Conservation (phyloP, 352 stramenopile species). For the Phytophthora hibernalis region DNA sequence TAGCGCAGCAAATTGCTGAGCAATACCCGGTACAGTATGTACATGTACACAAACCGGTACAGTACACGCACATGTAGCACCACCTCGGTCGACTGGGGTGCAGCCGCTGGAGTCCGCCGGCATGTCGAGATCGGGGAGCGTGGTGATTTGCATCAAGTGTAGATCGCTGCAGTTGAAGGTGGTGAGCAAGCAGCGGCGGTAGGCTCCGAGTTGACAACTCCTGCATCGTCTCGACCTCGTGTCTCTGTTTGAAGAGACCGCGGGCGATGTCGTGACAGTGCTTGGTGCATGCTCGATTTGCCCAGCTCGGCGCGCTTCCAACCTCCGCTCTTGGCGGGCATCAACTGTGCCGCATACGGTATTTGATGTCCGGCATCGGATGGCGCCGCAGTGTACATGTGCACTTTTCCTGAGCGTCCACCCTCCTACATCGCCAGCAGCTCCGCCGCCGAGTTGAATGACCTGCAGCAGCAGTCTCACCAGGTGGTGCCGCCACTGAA, state of each 20-base stretch:
- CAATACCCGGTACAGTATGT: neutral
- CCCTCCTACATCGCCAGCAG: too few species aligned
- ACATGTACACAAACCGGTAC: too few species aligned
- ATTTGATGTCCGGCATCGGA: neutral
- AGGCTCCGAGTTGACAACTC: conserved; percentile 24
- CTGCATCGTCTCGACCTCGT: conserved; percentile 25
- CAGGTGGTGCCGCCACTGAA: conserved; percentile 19
- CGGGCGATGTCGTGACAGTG: conserved; percentile 21
- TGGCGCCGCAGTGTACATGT: conserved; percentile 15
- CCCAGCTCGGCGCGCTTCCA: conserved; percentile 10
- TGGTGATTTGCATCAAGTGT: conserved; percentile 29
- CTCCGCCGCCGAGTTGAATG: too few species aligned
- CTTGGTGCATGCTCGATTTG: conserved; percentile 28
- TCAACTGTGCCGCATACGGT: too few species aligned
- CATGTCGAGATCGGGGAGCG: conserved; percentile 20
- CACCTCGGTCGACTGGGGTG: too few species aligned
- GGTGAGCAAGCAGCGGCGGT: conserved; percentile 17
- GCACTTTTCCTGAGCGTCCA: too few species aligned
- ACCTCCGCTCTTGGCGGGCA: neutral
- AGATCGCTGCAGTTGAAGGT: conserved; percentile 15
- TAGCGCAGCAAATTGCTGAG: too few species aligned
- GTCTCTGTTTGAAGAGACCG: conserved; percentile 27
- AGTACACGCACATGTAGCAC: too few species aligned
- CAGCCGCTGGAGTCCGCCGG: too few species aligned
- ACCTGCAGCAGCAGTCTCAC: neutral